These are phyloP conservation scores for Cystobasidiaceae sp. DNA, from an alignment of 1,284 basidiomycete genomes.

Conservation along the genomic window DNA sequence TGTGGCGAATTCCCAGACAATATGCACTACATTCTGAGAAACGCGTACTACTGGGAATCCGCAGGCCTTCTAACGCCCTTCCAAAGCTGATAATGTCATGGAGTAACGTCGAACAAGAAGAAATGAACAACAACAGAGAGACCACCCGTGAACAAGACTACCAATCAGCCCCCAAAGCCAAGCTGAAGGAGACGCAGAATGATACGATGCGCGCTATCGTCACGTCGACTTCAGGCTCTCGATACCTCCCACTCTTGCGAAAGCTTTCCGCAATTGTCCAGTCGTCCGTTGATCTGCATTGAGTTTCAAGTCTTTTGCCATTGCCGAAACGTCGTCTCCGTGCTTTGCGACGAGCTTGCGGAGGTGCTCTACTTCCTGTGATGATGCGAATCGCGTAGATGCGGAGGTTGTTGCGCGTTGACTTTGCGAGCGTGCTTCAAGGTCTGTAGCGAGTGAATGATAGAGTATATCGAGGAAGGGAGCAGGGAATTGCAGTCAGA, in stretches of 20 bases:
- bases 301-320: slow-evolving; percentile 71
- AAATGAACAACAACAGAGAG: too few species aligned
- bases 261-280: slow-evolving; percentile 62
- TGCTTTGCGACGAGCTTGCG: slow-evolving; percentile 63
- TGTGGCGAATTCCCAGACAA: too few species aligned
- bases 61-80: too few species aligned
- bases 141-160: too few species aligned
- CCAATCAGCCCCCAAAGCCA: too few species aligned
- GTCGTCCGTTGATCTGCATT: slow-evolving; percentile 82
- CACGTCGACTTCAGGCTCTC: not conserved
- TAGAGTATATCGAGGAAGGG: not conserved
- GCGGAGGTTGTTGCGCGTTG: not conserved
- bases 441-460: not conserved
- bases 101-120: too few species aligned
- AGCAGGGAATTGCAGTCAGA: too few species aligned
- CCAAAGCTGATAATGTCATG: too few species aligned
- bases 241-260: slow-evolving; percentile 13
- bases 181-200: too few species aligned
- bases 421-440: not conserved
- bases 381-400: slow-evolving; percentile 13
- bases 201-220: too few species aligned
- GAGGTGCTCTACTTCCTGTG: slow-evolving; percentile 62
- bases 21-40: too few species aligned
- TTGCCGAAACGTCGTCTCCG: slow-evolving; percentile 65
- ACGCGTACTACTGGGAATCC: too few species aligned